Percentiles rank a stretch among this genome's conserved stretches.
phyloP scores from a whole-genome alignment of 305 asterid genomes.

The Solanum hybrid region DNA sequence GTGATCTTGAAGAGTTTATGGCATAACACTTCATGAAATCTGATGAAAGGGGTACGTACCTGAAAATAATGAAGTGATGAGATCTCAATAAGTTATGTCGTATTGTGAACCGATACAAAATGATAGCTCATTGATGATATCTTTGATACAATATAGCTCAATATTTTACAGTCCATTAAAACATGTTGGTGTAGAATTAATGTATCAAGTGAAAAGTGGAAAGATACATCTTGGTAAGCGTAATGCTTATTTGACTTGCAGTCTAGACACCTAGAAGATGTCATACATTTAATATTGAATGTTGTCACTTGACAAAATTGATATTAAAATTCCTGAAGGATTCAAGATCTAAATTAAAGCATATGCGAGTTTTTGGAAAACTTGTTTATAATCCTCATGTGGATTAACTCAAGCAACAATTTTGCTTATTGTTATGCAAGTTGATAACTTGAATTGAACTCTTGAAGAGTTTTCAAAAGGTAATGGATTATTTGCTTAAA shows the following conservation, averaged over 20 bases:
- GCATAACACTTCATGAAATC: background rate
- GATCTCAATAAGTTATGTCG: background rate
- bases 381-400: background rate
- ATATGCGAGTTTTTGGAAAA: no score
- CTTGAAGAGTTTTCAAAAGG: background rate
- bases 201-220: background rate
- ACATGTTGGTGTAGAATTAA: background rate
- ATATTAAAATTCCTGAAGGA: background rate
- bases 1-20: background rate
- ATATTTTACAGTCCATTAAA: background rate
- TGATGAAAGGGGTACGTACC: background rate
- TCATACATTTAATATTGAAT: background rate
- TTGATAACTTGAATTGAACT: background rate
- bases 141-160: background rate
- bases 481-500: background rate
- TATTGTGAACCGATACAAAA: background rate
- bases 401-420: background rate
- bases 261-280: background rate
- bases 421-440: background rate
- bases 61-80: background rate
- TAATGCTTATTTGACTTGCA: background rate
- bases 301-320: background rate
- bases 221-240: background rate
- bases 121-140: background rate
- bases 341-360: background rate